Conservation (phyloP, 83 land plant genomes). For the Thuja plicata region DNA sequence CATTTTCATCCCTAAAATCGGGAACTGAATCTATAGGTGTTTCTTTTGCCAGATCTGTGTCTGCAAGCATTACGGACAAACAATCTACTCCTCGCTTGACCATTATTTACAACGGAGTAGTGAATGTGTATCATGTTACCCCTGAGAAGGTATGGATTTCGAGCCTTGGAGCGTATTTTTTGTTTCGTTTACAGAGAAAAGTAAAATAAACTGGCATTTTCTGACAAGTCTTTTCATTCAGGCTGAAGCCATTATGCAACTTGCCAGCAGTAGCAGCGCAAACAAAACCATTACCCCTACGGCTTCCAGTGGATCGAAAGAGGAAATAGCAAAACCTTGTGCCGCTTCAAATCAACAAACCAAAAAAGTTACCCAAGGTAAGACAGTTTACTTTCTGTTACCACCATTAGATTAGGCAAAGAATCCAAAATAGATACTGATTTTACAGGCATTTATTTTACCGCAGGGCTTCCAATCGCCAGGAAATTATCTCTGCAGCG, state of each 20-base stretch:
- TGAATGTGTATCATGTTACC: background rate
- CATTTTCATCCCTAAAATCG: background rate
- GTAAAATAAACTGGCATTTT: background rate
- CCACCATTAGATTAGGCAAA: too few relatives aligned
- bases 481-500: constrained; percentile 7
- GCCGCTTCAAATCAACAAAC: background rate
- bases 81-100: background rate
- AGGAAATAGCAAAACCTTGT: background rate
- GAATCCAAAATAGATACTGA: background rate
- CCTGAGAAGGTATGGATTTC: background rate
- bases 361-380: background rate
- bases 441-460: background rate
- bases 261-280: background rate
- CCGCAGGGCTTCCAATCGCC: background rate
- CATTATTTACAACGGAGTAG: background rate
- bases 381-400: background rate
- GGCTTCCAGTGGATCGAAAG: background rate
- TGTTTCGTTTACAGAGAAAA: too few relatives aligned
- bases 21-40: background rate
- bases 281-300: background rate
- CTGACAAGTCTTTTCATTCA: background rate
- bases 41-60: background rate
- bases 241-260: background rate
- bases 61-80: background rate
- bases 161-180: background rate